Evolutionary conservation across 371 early-diverging fungal species (phyloP), one percentile per base, ranked within the genome.

Genomic region (Mortierella sp.): DNA sequence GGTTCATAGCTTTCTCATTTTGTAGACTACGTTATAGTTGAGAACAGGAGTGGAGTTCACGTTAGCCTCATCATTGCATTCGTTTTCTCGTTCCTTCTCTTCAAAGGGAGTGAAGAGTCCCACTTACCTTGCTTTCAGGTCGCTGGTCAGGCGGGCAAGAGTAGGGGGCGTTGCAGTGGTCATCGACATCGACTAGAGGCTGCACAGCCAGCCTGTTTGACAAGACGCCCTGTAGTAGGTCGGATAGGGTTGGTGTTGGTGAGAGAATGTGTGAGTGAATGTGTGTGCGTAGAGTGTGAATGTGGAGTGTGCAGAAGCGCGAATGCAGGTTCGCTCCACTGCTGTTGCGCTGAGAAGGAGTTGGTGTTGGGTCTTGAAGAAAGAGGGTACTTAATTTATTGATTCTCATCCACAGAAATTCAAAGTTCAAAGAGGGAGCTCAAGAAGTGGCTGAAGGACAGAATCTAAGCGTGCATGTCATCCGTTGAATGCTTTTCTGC

Each of bases 51-150:
- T 29, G 10, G 23, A 23, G 49, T 3, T 6, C 19, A 28, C n/a
- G 55, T 54, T 17, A 54, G 55, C 9, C 9, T 26, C 55, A 10
- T 54, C 55, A 28, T 49, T 23, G 49, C 26, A 15, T 34, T 15
- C 23, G 7, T 40, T 28, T 63, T 3, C 15, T 4, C 55, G 54
- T 47, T 32, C 32, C 10, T 29, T 66, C 47, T 31, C 4, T 57
- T 5, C 17, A 34, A 17, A 6, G 31, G 57, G 7, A 10, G 32
- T 57, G 7, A 29, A 8, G 19, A 26, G 13, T 23, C 23, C 12
- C 22, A 22, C 31, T 53, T 13, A 80, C 81, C 71, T 74, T 40
- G 81, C 64, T 70, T 75, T 75, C 49, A 80, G 69, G 61, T 73
- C 75, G 61, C 68, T 66, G 35, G 75, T 80, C 47, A 80, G 49